A percentile compares a stretch with the other conserved stretches of the same genome.
Conservation (phyloP, 805 yeast genomes). For the Metschnikowia cerradonensis region DNA sequence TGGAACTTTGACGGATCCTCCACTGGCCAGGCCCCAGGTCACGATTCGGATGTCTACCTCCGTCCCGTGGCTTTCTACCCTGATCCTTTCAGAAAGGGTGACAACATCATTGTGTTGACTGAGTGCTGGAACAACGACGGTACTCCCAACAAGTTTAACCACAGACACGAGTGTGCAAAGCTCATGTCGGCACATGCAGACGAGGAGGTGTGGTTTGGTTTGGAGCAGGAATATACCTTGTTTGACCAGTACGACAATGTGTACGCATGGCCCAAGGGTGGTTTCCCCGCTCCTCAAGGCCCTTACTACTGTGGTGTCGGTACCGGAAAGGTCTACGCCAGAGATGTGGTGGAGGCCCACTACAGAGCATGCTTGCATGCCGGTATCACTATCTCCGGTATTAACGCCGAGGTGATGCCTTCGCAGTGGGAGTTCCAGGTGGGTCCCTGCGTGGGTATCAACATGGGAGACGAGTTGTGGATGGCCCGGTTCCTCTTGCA, state of each 20-base stretch:
- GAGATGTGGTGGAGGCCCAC: conserved; percentile 98
- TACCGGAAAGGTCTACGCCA: conserved; percentile 94
- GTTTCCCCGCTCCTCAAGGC: conserved; percentile 99
- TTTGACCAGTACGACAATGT: conserved; percentile 86
- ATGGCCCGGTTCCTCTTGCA: conserved; percentile 87
- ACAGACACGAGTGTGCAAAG: conserved; percentile 94
- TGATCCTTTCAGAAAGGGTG: conserved; percentile 98
- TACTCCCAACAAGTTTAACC: conserved; percentile 97
- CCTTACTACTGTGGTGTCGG: conserved; percentile 99
- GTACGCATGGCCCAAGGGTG: conserved; percentile 99
- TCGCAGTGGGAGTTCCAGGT: conserved; percentile 99
- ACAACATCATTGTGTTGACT: conserved; percentile 88
- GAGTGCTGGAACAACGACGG: conserved; percentile 99
- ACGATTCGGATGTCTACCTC: conserved; percentile 90
- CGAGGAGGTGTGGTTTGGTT: conserved; percentile 92
- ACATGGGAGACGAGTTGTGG: conserved; percentile 98
- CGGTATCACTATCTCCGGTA: conserved; percentile 89
- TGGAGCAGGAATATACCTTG: conserved; percentile 97
- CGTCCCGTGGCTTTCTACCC: conserved; percentile 94
- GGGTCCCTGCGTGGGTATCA: conserved; percentile 94
- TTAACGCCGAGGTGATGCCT: conserved; percentile 99
- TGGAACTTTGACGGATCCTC: conserved; percentile 99
- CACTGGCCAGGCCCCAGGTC: conserved; percentile 97
- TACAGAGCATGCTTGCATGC: conserved; percentile 96
- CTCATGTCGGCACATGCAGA: conserved; percentile 87